Evolutionary conservation across 2,329 filamentous ascomycete species (phyloP).

Genomic region (Cercospora sesami): DNA sequence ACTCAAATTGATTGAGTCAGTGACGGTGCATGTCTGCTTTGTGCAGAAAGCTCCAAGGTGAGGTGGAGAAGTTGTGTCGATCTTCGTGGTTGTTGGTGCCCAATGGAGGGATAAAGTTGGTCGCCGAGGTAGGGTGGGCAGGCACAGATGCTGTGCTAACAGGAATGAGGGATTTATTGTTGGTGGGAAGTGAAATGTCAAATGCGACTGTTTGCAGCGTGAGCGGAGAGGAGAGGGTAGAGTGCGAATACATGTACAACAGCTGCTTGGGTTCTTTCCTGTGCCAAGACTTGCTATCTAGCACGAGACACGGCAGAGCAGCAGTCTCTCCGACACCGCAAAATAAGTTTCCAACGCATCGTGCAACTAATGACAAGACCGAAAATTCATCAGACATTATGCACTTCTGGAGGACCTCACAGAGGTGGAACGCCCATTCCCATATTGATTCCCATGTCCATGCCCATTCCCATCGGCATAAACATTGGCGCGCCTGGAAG

Average conservation of each 20-base stretch:
- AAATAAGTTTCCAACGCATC: not conserved
- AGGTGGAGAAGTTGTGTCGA: not conserved
- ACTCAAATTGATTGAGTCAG: not conserved
- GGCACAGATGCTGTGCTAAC: not conserved
- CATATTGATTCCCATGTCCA: conserved; percentile 3
- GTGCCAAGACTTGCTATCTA: not conserved
- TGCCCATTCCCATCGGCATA: not conserved
- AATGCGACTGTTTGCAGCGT: not conserved
- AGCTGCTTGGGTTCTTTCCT: not conserved
- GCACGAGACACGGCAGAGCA: not conserved
- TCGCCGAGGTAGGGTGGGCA: not conserved
- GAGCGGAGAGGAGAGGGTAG: not conserved
- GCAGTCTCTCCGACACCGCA: not conserved
- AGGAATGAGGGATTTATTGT: not conserved
- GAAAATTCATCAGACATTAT: not conserved
- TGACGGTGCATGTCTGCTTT: not conserved
- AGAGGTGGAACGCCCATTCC: conserved; percentile 3
- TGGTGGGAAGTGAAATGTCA: not conserved
- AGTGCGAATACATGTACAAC: not conserved
- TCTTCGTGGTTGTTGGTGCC: not conserved
- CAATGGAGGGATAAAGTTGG: not conserved
- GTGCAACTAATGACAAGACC: not conserved
- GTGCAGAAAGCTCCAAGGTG: not conserved
- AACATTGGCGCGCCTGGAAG: not conserved
- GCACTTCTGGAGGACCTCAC: not conserved